Conservation (phyloP, 192 early-diverging fungal genomes). For the Chytriomyces sp. region DNA sequence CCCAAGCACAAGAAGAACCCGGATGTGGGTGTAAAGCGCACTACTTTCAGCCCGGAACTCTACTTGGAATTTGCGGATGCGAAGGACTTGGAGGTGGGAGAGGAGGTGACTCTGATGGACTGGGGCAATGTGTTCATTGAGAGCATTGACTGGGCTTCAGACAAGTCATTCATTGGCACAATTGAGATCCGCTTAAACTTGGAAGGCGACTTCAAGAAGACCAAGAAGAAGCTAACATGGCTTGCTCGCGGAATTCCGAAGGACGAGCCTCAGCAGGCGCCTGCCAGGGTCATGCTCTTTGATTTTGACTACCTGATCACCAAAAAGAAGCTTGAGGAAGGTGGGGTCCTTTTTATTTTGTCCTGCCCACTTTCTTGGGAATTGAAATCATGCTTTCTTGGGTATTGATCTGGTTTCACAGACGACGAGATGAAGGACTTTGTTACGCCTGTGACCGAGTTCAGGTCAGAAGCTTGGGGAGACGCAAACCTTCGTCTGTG, state of each 20-base stretch:
- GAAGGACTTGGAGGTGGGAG: conserved; percentile 71
- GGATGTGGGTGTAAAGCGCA: conserved; percentile 84
- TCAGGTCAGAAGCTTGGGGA: conserved; percentile 56
- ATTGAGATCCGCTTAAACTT: conserved; percentile 80
- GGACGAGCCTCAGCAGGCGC: conserved; percentile 56
- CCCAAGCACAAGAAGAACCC: conserved; percentile 98
- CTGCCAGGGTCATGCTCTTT: conserved; percentile 69
- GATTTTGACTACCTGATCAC: conserved; percentile 99
- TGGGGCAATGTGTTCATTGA: conserved; percentile 98
- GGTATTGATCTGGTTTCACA: no score
- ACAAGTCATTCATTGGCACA: conserved; percentile 52
- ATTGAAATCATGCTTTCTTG: no score
- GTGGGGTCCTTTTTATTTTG: no score
- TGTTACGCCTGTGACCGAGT: conserved; percentile 84
- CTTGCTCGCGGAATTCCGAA: conserved; percentile 54
- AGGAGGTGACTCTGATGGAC: conserved; percentile 99
- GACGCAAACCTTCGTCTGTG: conserved; percentile 50
- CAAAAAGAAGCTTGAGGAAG: conserved; percentile 96
- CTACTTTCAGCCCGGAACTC: conserved; percentile 74
- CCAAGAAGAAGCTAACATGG: conserved; percentile 99
- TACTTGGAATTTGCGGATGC: conserved; percentile 89
- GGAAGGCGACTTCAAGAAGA: conserved; percentile 95
- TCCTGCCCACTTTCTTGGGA: no score
- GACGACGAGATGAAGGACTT: conserved; percentile 82
- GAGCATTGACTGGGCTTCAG: conserved; percentile 61